These are phyloP conservation scores for Alternaria sp. DNA, from an alignment of 2,329 filamentous ascomycete species.

Conservation along the genomic window DNA sequence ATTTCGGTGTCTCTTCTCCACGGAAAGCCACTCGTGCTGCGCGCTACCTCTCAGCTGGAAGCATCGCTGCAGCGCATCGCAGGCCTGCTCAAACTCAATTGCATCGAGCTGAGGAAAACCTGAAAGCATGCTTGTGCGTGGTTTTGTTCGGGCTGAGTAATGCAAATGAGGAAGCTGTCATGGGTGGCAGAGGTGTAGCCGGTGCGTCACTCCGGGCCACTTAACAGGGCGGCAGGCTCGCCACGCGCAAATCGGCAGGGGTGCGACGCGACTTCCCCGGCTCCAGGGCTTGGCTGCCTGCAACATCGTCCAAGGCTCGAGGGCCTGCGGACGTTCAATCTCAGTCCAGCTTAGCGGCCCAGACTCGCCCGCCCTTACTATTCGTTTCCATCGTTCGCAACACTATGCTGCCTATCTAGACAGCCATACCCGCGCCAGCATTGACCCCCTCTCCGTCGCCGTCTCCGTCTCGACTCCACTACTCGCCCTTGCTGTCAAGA, in stretches of 20 bases:
- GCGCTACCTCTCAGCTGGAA: conserved; percentile 18
- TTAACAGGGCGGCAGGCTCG: neutral
- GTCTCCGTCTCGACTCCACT: conserved; percentile 22
- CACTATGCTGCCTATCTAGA: conserved; percentile 29
- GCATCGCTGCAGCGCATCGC: conserved; percentile 18
- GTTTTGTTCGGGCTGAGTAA: neutral
- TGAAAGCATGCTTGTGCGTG: conserved; percentile 9
- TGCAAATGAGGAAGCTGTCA: neutral
- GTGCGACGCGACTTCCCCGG: conserved; percentile 3
- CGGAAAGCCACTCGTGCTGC: conserved; percentile 34
- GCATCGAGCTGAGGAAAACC: conserved; percentile 38
- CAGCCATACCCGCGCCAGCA: conserved; percentile 27
- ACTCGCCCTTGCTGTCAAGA: conserved; percentile 34
- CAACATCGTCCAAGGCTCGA: conserved; percentile 13
- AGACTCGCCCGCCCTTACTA: conserved; percentile 15
- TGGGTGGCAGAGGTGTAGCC: neutral
- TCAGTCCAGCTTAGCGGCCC: conserved; percentile 23
- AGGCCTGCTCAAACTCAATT: conserved; percentile 39
- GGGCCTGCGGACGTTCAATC: conserved; percentile 12
- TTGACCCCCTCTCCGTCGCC: conserved; percentile 12
- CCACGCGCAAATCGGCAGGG: neutral
- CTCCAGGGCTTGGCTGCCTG: conserved; percentile 25
- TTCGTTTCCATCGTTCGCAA: conserved; percentile 17
- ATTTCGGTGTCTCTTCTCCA: conserved; percentile 21
- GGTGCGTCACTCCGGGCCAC: neutral